Evolutionary conservation across 1,139 yeast genomes (phyloP), one percentile per base, ranked within the genome.

Genomic region (Blastobotrys buckinghamii): DNA sequence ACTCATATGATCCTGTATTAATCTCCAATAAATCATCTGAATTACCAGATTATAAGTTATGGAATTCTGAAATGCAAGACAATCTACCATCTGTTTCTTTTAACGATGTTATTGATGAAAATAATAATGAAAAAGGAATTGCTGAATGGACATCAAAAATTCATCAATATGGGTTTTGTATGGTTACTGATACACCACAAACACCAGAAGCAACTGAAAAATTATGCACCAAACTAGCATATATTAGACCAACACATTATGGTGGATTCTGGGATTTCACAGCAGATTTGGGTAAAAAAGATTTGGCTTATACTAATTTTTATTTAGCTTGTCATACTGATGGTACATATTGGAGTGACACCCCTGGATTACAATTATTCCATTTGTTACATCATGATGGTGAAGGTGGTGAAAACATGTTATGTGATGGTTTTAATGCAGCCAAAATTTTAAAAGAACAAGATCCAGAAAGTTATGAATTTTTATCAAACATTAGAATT

Each of bases 241-340:
- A 79, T 61, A 77, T 83, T 50, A 70, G 86, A 37, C 84, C 82
- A 20, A 84, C 92, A 1, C 90, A 84, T 63, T 84, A 84, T 55
- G 90, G 89, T 26, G 89, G 87, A 3, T 83, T 84, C 65, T 84
- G 90, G 89, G 89, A 82, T 59, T 83, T 84, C 62, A 83, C 90
- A 20, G 76, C 87, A 13, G 87, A 84, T 61, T 69, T 84, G 59
- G 74, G 82, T 41, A 82, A 79, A 67, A 78, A 79, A 50, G 92
- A 84, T 61, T 81, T 88, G 2, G 92, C 90, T 2, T 84, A 84
- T 62, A 82, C 89, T 22, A 81, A 81, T 59, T 71, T 82, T 52
- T 84, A 80, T 55, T 77, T 84, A 51, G 78, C 79, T 16, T 69
- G 79, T 19, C 92, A 84, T 60, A 82, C 89, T 2, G 90, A 84